Evolutionary conservation across 345 rosid genomes (phyloP), one percentile per base, ranked within the genome.

Genomic region (Populus davidiana): DNA sequence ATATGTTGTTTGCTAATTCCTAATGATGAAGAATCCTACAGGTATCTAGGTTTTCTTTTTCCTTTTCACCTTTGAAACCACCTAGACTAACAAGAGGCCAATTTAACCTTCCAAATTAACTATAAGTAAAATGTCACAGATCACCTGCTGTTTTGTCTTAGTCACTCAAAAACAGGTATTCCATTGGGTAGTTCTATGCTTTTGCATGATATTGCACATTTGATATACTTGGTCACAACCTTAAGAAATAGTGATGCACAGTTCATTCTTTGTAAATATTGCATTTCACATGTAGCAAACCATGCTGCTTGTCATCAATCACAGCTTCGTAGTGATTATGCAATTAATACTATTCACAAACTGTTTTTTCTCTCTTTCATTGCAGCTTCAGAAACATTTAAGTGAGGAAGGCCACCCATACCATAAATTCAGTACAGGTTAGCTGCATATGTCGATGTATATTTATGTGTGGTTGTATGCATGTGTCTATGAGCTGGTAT

Each of bases 351-450:
- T 5, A 16, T 38, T 21, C 61, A 17, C 38, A 27, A n/a, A 75
- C 72, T 74, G 56, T 70, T 70, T 69, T 64, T 56, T 59, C n/a
- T 75, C 23, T 20, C n/a, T 33, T 44, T 44, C 64, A 25, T 29
- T 80, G 81, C 91, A 95, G 99, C 88, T 95, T 75, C 89, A 86
- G 75, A 95, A 92, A 76, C 96, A 93, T 85, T 80, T 91, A 75
- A 91, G 93, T 80, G 81, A 63, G 77, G 89, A 90, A 87, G 88
- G 85, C 67, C 96, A 95, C 76, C 98, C 99, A 41, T 95, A 74
- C 86, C 99, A 95, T 83, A 95, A 93, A 72, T 95, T 95, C 71
- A 82, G 93, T 87, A 93, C 99, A 81, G 99, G 99, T 95, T 36
- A 73, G 83, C 70, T 76, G 61, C 29, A 25, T 17, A 5, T 6